Evolutionary conservation across 2,329 filamentous ascomycete species (phyloP).

Genomic region (Calonectria henricotiae): DNA sequence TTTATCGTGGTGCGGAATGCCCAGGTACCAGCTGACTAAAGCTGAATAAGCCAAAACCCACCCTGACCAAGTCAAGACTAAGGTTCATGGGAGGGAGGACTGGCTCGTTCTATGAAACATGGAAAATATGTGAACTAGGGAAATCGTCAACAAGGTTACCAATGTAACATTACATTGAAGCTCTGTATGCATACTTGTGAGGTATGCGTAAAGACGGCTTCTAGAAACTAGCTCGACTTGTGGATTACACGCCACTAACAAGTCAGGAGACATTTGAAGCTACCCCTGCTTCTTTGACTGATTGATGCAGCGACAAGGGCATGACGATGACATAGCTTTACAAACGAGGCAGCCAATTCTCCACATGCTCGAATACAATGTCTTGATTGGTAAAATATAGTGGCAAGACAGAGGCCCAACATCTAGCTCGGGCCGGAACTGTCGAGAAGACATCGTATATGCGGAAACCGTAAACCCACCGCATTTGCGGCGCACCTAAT

Average conservation of each 20-base stretch:
- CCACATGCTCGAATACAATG: too few species aligned
- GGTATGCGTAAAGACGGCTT: neutral
- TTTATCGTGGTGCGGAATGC: too few species aligned
- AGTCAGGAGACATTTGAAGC: neutral
- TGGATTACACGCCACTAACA: neutral
- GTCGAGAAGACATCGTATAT: conserved; percentile 6
- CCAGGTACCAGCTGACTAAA: neutral
- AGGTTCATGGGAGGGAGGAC: neutral
- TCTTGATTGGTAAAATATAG: neutral
- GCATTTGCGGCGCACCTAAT: conserved; percentile 16
- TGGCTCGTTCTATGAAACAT: neutral
- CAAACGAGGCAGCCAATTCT: neutral
- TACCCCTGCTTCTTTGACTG: neutral
- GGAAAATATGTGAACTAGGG: neutral
- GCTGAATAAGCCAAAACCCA: conserved; percentile 1
- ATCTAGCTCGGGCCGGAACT: neutral
- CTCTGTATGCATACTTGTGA: too few species aligned
- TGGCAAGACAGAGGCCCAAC: neutral
- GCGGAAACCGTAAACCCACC: conserved; percentile 16
- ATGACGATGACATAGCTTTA: neutral
- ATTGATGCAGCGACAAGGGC: too few species aligned
- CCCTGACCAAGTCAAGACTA: neutral
- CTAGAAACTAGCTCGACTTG: neutral
- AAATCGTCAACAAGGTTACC: too few species aligned
- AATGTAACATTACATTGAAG: neutral